Evolutionary conservation across 148 eudicot genomes (phyloP), one percentile per base, ranked within the genome.

Genomic region (Mesembryanthemum crystallinum): DNA sequence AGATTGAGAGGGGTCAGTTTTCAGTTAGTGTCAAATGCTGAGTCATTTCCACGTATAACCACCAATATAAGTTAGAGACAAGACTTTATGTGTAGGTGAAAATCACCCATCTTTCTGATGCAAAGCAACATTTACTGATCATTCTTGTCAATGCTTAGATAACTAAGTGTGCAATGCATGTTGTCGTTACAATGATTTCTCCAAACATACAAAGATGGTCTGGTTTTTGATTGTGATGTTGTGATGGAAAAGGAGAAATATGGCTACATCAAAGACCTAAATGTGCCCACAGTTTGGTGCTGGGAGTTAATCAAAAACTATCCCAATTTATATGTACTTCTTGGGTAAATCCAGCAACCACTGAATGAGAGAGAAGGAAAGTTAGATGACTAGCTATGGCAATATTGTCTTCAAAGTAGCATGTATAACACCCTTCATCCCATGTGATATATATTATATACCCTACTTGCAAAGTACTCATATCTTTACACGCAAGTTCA

Each of bases 21-120:
- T 63, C 64, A 49, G 75, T 63, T 51, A 63, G 54, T 69, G 81
- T 70, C 83, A 83, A 77, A 80, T 76, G 85, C 87, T 82, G 82
- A 85, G 77, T 85, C 87, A 85, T 33, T 61, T 74, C 87, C 85
- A 79, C 83, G 83, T 71, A 80, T 29, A 60, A 69, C 27, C 83
- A 70, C 51, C 67, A 62, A 37, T 43, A 69, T 65, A 80, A 45
- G 73, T 76, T 76, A n/a, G 73, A 79, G 79, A 66, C 76, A 43
- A 57, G 25, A 35, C 76, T 76, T 80, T 64, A 57, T 75, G 18
- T 80, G 11, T 76, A 71, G 35, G 51, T 71, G 76, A 72, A 76
- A 75, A 75, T 69, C 59, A 47, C 47, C 64, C 15, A 66, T 75
- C 69, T 49, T 63, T 71, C 54, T 63, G 33, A 69, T 63, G 64